phyloP scores from a whole-genome alignment of 495 filamentous ascomycete genomes.

The Xylaria castorea region DNA sequence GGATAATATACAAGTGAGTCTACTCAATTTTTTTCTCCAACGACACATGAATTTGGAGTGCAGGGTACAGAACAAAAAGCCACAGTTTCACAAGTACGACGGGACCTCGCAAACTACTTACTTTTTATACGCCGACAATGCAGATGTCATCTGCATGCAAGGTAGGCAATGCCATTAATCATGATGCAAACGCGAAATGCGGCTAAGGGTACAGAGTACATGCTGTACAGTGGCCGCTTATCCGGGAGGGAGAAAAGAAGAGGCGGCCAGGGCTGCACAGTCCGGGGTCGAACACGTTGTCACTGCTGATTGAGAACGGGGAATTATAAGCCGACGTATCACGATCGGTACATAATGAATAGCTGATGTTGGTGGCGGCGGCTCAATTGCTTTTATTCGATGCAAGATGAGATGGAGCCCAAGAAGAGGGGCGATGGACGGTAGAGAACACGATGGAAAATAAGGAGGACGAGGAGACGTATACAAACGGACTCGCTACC shows the following conservation, averaged over 20 bases:
- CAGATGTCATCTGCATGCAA: constrained; percentile 16
- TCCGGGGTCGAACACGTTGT: constrained; percentile 10
- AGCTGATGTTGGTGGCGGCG: constrained; percentile 24
- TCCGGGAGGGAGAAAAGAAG: not conserved
- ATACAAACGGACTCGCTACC: not conserved
- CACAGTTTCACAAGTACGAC: constrained; percentile 12
- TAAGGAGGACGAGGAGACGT: not conserved
- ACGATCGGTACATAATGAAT: not conserved
- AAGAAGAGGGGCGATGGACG: not conserved
- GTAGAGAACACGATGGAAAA: constrained; percentile 6
- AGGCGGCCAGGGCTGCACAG: constrained; percentile 7
- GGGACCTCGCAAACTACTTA: constrained; percentile 17
- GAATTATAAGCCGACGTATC: constrained; percentile 20
- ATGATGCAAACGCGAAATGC: constrained; percentile 6
- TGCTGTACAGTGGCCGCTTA: not conserved
- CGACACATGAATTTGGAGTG: not conserved
- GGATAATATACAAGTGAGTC: not conserved
- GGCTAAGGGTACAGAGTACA: constrained; percentile 8
- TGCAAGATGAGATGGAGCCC: constrained; percentile 12
- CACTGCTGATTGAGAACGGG: constrained; percentile 14
- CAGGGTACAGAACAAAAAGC: not conserved
- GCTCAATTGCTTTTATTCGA: constrained; percentile 7
- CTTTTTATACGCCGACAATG: constrained; percentile 14
- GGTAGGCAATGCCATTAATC: constrained; percentile 3
- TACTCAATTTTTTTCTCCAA: not conserved